Conservation (phyloP, 208 protist species). For the Giardia muris region DNA sequence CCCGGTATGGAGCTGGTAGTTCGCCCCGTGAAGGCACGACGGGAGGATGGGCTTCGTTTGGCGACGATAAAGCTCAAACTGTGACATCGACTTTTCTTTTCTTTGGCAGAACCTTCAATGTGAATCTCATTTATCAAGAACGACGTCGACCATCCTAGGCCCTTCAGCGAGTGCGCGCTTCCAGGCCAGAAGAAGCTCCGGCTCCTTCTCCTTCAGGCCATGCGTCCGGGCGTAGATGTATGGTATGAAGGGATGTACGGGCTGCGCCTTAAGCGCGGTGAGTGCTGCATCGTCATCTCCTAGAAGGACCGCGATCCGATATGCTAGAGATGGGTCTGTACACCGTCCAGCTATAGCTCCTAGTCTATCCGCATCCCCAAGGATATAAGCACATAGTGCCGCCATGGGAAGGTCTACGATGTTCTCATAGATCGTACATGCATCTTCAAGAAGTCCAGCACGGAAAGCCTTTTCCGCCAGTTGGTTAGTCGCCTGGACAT, state of each 20-base stretch:
- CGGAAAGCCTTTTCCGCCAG: neutral
- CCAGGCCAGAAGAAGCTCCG: no score
- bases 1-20: neutral
- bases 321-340: neutral
- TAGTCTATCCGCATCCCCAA: neutral
- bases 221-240: no score
- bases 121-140: no score
- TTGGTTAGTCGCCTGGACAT: neutral
- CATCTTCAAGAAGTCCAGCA: neutral
- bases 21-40: neutral
- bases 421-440: neutral
- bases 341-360: neutral
- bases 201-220: no score
- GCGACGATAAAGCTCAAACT: slow-evolving; percentile 18
- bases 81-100: slow-evolving; percentile 4
- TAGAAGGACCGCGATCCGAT: neutral
- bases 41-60: neutral
- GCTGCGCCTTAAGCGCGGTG: neutral
- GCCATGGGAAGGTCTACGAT: neutral
- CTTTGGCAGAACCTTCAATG: no score
- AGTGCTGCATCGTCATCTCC: neutral
- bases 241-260: no score
- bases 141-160: no score
- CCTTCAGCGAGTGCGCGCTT: no score
- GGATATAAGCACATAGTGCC: neutral